Base-by-base conservation (phyloP, 1,284 basidiomycete species). In the Ceratobasidium sp. region DNA sequence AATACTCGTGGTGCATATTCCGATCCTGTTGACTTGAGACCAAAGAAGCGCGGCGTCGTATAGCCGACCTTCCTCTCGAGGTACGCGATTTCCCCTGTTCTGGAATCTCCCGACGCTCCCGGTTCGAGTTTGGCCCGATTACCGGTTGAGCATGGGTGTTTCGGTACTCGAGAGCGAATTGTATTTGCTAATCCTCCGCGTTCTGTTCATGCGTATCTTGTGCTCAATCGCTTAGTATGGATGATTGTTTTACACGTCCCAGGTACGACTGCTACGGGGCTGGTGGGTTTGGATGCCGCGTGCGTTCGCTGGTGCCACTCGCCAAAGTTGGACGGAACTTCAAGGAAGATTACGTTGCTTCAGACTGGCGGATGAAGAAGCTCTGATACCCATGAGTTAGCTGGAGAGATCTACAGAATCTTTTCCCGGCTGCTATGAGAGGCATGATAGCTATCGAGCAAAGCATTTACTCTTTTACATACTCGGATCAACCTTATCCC, bases 21-120 rank as follows among this genome's bases (percentile, higher is more conserved):
- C 48, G 69, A 59, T 38, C 69, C 69, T 71, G 38, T 56, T 15
- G 7, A 71, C 44, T 71, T 59, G 33, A 44, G 38, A 4, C 23
- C 23, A 44, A 57, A 54, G 68, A 70, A 71, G 69, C 69, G 52
- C 54, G 33, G 33, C 28, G 33, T 57, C 50, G 54, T 54, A 42
- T 48, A 28, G 64, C 44, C 20, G 26, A 44, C 38, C 62, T 48
- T 48, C 56, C 69, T 50, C 67, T 50, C 69, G 46, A 74, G 70
- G 70, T 48, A 74, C 70, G 46, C 59, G 44, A 66, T 48, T 64
- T 42, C 52, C 62, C 59, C 59, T 38, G 59, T 74, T 74, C 70
- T 64, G 59, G 70, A 74, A 61, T n/a, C 2, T 44, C 56, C 69
- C 46, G 66, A 54, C 46, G 28, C 6, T 20, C 13, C 44, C 57